Base-by-base conservation (phyloP, 2,329 filamentous ascomycete genomes). In the Aspergillus sp. region DNA sequence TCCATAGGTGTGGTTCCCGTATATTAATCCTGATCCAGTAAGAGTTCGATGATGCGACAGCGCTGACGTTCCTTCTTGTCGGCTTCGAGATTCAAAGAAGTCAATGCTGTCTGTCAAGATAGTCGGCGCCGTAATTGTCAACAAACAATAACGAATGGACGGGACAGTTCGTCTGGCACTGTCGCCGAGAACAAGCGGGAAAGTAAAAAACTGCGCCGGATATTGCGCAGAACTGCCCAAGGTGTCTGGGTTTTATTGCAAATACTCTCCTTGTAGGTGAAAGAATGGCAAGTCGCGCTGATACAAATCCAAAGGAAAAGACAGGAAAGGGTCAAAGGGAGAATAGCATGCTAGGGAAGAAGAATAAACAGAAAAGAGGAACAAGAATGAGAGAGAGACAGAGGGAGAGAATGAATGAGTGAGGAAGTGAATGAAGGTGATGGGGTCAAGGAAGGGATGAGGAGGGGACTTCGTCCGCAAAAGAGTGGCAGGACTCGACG, bases 371-470 rank as follows among this genome's bases (percentile, higher is more conserved):
- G 42, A 51, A 54, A 58, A 49, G 39, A 51, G 44, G 15, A 19
- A 58, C 51, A 58, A 46, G 56, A 58, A 58, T 58, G 56, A 45
- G 3, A 11, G 45, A 46, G n/a, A 30, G 34, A 27, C 15, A 53
- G 40, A 20, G 44, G 5, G 49, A 15, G 45, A 37, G 48, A 47
- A 19, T 46, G 57, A 42, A 46, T 17, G 47, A 55, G 48, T 27
- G 52, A 48, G 51, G 27, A 20, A 37, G 45, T 33, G 49, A 48
- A 42, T 48, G 34, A 49, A 53, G 46, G 40, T 27, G 44, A 42
- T 12, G 44, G 34, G 19, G 33, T 45, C 45, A 58, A 47, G 50
- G 55, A 57, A 58, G 56, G 56, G 56, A 58, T 58, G n/a, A 17
- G 27, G 37, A 20, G n/a, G 33, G 37, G 22, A 41, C 8, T 19